Evolutionary conservation across 345 rosid species (phyloP).

Genomic region (Aquilaria yunnanensis): DNA sequence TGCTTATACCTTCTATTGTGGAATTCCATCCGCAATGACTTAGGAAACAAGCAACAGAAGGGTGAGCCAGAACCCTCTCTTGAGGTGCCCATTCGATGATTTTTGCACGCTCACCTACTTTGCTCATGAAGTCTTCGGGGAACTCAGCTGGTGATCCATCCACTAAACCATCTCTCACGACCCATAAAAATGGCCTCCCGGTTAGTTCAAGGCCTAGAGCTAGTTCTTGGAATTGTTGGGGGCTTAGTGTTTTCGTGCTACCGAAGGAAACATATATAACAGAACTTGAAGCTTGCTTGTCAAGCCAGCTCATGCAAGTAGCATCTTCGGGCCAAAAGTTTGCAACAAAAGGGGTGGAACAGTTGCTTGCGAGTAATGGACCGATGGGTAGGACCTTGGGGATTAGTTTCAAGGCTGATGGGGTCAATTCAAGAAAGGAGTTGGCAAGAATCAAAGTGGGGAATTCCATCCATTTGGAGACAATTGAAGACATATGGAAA

Average conservation of each 20-base stretch:
- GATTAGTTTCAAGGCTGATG: constrained; percentile 9
- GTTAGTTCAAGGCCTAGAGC: constrained; percentile 25
- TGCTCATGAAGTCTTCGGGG: constrained; percentile 19
- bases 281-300: constrained; percentile 23
- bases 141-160: constrained; percentile 1
- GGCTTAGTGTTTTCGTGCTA: constrained; percentile 12
- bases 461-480: background rate
- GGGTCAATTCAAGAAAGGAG: constrained; percentile 21
- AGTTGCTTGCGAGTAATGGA: constrained; percentile 14
- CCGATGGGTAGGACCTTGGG: constrained; percentile 25
- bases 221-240: constrained; percentile 29
- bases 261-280: constrained; percentile 48
- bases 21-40: no score
- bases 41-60: constrained; percentile 12
- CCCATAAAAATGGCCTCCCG: constrained; percentile 29
- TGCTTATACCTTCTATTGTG: no score
- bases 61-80: constrained; percentile 27
- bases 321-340: constrained; percentile 29
- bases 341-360: constrained; percentile 2
- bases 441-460: constrained; percentile 17
- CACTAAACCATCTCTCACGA: constrained; percentile 15
- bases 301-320: constrained; percentile 36
- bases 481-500: background rate
- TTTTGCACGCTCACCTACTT: constrained; percentile 3
- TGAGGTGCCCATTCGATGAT: constrained; percentile 29